phyloP scores from a whole-genome alignment of 1,284 basidiomycete species.

The Fomitopsis palustris region DNA sequence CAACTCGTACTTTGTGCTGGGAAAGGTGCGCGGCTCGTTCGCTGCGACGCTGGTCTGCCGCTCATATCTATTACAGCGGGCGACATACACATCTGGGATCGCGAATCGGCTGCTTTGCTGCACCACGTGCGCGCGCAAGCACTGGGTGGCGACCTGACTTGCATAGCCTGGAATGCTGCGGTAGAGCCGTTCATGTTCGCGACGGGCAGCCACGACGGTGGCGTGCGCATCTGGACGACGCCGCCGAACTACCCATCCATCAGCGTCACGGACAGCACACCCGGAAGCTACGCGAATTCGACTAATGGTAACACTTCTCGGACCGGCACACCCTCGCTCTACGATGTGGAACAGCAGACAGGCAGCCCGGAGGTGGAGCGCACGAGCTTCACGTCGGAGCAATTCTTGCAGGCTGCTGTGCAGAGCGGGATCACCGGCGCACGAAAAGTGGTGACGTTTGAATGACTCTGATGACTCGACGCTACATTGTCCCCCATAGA shows the following conservation, averaged over 20 bases:
- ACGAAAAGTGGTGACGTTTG: background rate
- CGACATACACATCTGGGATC: conserved; percentile 83
- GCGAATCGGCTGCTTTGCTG: conserved; percentile 64
- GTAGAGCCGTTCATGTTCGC: conserved; percentile 76
- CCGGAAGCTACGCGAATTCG: background rate
- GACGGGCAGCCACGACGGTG: conserved; percentile 73
- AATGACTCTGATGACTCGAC: background rate
- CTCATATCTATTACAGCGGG: conserved; percentile 45
- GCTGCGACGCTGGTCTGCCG: background rate
- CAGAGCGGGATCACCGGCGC: background rate
- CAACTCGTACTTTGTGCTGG: conserved; percentile 74
- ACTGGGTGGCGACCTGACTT: conserved; percentile 66
- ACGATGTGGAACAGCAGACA: conserved; percentile 12
- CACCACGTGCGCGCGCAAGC: conserved; percentile 61
- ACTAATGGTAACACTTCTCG: conserved; percentile 18
- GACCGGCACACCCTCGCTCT: conserved; percentile 19
- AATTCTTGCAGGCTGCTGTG: background rate
- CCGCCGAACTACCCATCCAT: background rate
- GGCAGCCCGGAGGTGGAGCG: background rate
- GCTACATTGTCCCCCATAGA: background rate
- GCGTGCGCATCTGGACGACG: conserved; percentile 65
- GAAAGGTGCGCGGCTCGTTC: conserved; percentile 46
- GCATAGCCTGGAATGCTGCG: conserved; percentile 72
- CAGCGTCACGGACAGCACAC: background rate
- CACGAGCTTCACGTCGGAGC: background rate